Conservation (phyloP, 225 moss, liverwort and hornwort genomes). For the Pleurozium schreberi region DNA sequence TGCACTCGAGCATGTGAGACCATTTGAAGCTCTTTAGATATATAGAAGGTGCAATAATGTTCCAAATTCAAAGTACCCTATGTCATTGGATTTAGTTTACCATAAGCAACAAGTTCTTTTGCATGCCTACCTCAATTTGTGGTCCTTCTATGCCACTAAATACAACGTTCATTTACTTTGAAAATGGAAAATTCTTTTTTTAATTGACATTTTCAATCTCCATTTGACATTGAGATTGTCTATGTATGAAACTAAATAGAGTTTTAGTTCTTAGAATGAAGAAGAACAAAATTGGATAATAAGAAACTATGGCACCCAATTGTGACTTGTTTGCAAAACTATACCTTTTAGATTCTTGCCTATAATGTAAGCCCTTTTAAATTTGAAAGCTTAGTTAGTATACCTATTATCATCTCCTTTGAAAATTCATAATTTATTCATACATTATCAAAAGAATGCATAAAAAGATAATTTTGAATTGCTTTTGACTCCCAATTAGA, state of each 20-base stretch:
- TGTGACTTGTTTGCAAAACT: neutral
- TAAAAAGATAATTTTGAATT: neutral
- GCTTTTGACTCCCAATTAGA: neutral
- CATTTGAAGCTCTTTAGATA: neutral
- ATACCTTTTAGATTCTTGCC: neutral
- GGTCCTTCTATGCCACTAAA: neutral
- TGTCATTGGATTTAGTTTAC: neutral
- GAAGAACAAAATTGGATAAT: neutral
- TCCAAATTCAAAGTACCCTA: neutral
- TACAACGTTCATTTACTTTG: neutral
- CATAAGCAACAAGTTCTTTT: neutral
- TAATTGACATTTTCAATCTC: neutral
- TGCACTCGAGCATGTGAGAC: too few species aligned
- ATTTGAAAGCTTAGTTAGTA: rapidly evolving
- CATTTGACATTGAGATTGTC: neutral
- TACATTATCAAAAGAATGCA: neutral
- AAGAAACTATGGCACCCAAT: neutral
- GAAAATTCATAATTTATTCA: too few species aligned
- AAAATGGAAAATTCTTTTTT: neutral
- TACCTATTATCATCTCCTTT: rapidly evolving
- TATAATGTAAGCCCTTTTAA: neutral
- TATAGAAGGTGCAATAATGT: neutral
- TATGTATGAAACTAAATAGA: neutral
- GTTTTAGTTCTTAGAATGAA: neutral
- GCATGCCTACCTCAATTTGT: neutral